Conservation (phyloP, 2,329 filamentous ascomycete species). For the Colletotrichum melonis region DNA sequence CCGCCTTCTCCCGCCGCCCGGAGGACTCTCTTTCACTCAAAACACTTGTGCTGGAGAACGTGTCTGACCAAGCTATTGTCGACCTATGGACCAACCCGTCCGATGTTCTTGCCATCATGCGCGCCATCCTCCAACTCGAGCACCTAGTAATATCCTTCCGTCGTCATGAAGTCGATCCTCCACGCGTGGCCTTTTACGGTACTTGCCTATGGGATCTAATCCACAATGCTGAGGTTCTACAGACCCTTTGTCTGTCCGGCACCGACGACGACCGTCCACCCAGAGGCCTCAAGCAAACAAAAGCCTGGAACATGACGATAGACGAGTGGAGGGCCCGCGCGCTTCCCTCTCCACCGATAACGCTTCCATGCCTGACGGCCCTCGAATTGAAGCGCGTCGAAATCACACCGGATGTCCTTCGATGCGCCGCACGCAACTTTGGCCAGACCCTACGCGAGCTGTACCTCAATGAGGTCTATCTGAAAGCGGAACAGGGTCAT, state of each 20-base stretch:
- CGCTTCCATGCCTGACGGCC: conserved; percentile 51
- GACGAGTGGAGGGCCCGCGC: conserved; percentile 54
- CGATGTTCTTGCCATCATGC: conserved; percentile 61
- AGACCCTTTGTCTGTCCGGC: conserved; percentile 61
- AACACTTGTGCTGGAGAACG: conserved; percentile 61
- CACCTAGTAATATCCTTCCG: conserved; percentile 60
- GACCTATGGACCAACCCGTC: conserved; percentile 63
- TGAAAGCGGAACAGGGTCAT: conserved; percentile 53
- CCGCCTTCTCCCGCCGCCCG: conserved; percentile 58
- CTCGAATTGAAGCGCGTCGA: conserved; percentile 58
- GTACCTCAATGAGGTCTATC: conserved; percentile 57
- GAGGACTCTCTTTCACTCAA: conserved; percentile 55
- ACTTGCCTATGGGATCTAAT: conserved; percentile 63
- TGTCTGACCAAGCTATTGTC: conserved; percentile 59
- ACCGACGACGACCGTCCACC: conserved; percentile 53
- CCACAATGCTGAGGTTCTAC: conserved; percentile 54
- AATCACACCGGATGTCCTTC: conserved; percentile 49
- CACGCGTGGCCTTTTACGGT: conserved; percentile 49
- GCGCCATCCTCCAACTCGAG: conserved; percentile 52
- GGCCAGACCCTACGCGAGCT: conserved; percentile 55
- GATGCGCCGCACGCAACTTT: conserved; percentile 48
- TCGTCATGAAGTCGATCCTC: conserved; percentile 52
- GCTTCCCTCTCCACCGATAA: conserved; percentile 50
- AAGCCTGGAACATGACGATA: conserved; percentile 47
- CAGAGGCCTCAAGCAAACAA: conserved; percentile 51